Evolutionary conservation across 495 filamentous ascomycete species (phyloP), one percentile per base, ranked within the genome.

Genomic region (Aspergillus nidulans): DNA sequence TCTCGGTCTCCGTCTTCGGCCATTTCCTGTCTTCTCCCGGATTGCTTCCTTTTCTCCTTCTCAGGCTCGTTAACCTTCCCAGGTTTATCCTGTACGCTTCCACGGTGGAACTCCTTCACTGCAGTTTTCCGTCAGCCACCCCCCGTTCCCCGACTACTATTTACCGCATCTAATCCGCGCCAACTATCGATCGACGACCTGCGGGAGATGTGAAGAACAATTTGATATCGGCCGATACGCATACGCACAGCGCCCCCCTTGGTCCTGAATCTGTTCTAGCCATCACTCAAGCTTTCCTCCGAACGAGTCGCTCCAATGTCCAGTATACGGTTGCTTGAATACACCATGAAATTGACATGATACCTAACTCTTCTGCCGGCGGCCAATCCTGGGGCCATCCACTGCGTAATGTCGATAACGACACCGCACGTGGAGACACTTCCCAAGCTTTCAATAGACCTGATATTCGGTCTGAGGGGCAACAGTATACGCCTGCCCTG

Each of bases 331-430:
- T 55, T 57, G 52, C 63, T 49, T 55, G 47, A 42, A 58, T 61
- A 67, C 69, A 73, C 61, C 67, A 77, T 77, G 74, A 70, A 57
- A 62, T 67, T 66, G 69, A 68, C 63, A 77, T 77, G 74, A 77
- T 73, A 61, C 70, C 73, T 49, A 70, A 75, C 69, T 64, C 74
- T 53, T 76, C 73, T 61, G 70, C 68, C 62, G 72, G 71, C 65
- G 68, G 69, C 66, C 74, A 75, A 66, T 57, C 68, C 43, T 74
- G 70, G 73, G 69, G 69, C 41, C 67, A 70, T 52, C 65, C 68
- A 49, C 62, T 69, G 61, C 71, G 70, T 52, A 55, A 68, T 49
- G 55, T 67, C 54, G 72, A 72, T 65, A 69, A 64, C 58, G 69
- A 61, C 62, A 48, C 63, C 44, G 68, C 65, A 57, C 68, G 65